These are phyloP conservation scores for Ustilago esculenta DNA, from an alignment of 1,284 basidiomycete species.

Conservation along the genomic window DNA sequence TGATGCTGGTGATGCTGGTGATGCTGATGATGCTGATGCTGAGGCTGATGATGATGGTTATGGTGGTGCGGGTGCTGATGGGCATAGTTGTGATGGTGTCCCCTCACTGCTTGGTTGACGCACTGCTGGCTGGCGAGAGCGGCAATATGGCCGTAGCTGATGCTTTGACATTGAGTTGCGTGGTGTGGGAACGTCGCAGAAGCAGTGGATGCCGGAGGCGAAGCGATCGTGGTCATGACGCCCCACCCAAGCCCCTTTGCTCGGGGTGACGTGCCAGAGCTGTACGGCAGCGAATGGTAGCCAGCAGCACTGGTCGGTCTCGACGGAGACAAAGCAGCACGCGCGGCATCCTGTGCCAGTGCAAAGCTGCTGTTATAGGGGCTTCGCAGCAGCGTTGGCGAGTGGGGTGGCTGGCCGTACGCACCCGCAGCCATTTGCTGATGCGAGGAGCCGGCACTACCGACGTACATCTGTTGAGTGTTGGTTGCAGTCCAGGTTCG, in stretches of 20 bases:
- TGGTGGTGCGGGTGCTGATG: conserved; percentile 16
- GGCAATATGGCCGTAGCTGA: conserved; percentile 46
- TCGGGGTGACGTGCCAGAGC: conserved; percentile 53
- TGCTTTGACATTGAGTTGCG: conserved; percentile 26
- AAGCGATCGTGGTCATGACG: conserved; percentile 52
- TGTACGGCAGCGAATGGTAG: conserved; percentile 22
- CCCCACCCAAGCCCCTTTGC: conserved; percentile 58
- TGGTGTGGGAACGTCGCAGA: conserved; percentile 6
- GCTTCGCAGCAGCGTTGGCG: conserved; percentile 43
- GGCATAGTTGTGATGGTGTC: conserved; percentile 8
- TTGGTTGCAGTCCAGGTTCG: conserved; percentile 36
- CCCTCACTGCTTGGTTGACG: conserved; percentile 12
- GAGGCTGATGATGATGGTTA: conserved; percentile 22
- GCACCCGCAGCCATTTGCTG: conserved; percentile 5
- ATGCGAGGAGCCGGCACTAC: conserved; percentile 45
- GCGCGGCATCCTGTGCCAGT: conserved; percentile 38
- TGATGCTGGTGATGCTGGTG: conserved; percentile 15
- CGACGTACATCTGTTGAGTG: conserved; percentile 44
- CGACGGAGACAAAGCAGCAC: conserved; percentile 35
- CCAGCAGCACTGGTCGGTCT: conserved; percentile 45
- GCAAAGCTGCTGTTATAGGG: conserved; percentile 43
- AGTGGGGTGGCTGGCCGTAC: conserved; percentile 23
- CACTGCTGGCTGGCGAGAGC: conserved; percentile 22
- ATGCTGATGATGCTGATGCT: conserved; percentile 26
- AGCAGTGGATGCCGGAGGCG: conserved; percentile 13